These are phyloP conservation scores for Rhodotorula sp. DNA, from an alignment of 1,284 basidiomycete species.

Conservation along the genomic window DNA sequence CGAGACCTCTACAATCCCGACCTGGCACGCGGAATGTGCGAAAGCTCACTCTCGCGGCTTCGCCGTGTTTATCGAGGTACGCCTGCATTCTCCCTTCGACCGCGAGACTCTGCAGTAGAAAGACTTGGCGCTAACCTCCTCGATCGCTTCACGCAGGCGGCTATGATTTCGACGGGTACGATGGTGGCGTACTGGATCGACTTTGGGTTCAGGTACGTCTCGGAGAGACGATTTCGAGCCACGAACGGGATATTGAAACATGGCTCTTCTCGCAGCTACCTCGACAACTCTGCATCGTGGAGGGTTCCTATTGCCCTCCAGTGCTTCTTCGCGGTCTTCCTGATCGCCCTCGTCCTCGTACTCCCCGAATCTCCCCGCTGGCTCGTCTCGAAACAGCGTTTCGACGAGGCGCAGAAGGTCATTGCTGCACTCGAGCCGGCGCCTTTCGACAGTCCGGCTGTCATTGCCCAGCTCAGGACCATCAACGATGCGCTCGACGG, in stretches of 20 bases:
- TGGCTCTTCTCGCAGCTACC: constrained; percentile 47
- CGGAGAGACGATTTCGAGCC: too few species aligned
- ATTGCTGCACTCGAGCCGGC: constrained; percentile 49
- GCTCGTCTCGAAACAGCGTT: constrained; percentile 48
- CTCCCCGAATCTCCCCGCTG: constrained; percentile 54
- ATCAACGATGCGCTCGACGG: too few species aligned
- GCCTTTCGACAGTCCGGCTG: too few species aligned
- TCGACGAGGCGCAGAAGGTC: constrained; percentile 49
- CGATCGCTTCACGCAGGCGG: too few species aligned
- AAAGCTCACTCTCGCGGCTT: constrained; percentile 61
- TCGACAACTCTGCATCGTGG: constrained; percentile 50
- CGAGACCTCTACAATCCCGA: constrained; percentile 59
- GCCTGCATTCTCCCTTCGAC: too few species aligned
- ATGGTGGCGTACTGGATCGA: constrained; percentile 49
- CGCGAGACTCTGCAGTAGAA: too few species aligned
- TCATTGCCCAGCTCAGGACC: too few species aligned
- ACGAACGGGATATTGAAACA: too few species aligned
- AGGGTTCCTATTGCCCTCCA: constrained; percentile 54
- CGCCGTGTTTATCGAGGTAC: constrained; percentile 59
- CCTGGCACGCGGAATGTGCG: constrained; percentile 60
- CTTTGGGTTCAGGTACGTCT: neutral
- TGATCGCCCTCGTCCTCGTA: constrained; percentile 43
- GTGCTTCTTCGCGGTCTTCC: constrained; percentile 55
- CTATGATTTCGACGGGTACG: constrained; percentile 56
- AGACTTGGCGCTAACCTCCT: too few species aligned